Evolutionary conservation across 2,329 filamentous ascomycete species (phyloP).

Genomic region (Cladosporium sp.): DNA sequence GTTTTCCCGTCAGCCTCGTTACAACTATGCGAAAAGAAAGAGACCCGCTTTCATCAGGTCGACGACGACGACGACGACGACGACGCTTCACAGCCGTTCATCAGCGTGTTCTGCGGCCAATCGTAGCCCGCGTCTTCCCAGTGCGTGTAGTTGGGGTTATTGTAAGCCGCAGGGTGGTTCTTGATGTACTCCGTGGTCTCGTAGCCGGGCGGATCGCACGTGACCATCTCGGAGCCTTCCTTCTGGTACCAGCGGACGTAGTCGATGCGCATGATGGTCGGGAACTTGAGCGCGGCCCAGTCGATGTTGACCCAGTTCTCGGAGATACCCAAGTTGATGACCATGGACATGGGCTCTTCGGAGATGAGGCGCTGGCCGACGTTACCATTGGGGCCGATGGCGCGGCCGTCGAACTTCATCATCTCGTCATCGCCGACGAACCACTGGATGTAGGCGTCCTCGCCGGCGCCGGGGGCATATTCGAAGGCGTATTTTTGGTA

Average conservation of each 20-base stretch:
- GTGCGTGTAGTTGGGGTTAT: constrained; percentile 64
- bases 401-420: constrained; percentile 62
- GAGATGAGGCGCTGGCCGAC: constrained; percentile 66
- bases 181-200: constrained; percentile 69
- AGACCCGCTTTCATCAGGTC: too few species aligned
- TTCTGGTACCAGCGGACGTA: constrained; percentile 73
- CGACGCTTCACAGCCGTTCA: constrained; percentile 54
- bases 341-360: constrained; percentile 66
- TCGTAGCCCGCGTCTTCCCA: constrained; percentile 59
- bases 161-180: constrained; percentile 62
- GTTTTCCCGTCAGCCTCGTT: not conserved
- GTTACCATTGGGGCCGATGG: constrained; percentile 69
- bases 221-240: constrained; percentile 56
- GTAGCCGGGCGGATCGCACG: constrained; percentile 69
- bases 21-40: not conserved
- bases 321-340: constrained; percentile 70
- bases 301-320: constrained; percentile 54
- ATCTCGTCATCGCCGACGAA: constrained; percentile 66
- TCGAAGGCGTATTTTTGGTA: constrained; percentile 67
- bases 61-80: too few species aligned
- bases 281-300: constrained; percentile 49
- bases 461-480: constrained; percentile 59
- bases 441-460: constrained; percentile 65
- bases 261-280: constrained; percentile 63
- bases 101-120: constrained; percentile 64